A percentile compares a stretch with the other conserved stretches of the same genome.
Conservation (phyloP, 176 grass and related monocot genomes). For the Oryza glaberrima region DNA sequence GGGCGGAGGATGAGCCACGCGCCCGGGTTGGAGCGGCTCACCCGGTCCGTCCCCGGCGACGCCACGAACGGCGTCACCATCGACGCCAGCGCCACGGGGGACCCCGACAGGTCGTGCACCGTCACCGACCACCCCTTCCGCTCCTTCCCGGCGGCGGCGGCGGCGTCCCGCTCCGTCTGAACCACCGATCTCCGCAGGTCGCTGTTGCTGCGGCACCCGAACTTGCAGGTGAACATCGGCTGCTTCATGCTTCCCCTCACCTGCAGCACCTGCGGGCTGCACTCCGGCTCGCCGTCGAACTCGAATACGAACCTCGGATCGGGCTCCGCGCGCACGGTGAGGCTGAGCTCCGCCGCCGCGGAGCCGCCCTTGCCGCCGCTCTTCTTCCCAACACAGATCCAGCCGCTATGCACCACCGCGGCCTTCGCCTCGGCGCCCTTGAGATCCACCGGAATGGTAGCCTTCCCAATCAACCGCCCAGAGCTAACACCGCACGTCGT, state of each 20-base stretch:
- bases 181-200: constrained; percentile 64
- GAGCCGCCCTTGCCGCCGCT: constrained; percentile 20
- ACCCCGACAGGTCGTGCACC: constrained; percentile 95
- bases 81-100: constrained; percentile 87
- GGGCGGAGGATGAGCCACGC: constrained; percentile 96
- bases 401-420: constrained; percentile 66
- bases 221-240: constrained; percentile 97
- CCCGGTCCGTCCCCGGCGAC: constrained; percentile 76
- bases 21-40: constrained; percentile 87
- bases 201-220: constrained; percentile 78
- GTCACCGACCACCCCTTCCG: constrained; percentile 97
- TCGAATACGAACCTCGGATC: constrained; percentile 89
- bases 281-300: constrained; percentile 92
- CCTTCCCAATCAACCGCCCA: constrained; percentile 70
- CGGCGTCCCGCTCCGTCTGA: constrained; percentile 50
- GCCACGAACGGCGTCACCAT: constrained; percentile 98
- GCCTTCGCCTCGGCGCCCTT: constrained; percentile 60
- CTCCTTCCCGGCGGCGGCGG: constrained; percentile 55
- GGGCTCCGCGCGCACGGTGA: constrained; percentile 74
- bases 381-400: constrained; percentile 74
- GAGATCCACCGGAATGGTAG: constrained; percentile 69
- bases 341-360: constrained; percentile 54
- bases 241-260: constrained; percentile 66
- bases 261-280: constrained; percentile 84
- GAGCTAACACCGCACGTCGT: constrained; percentile 61